Conservation (phyloP, 2,329 filamentous ascomycete genomes). For the Aspergillus terreus region DNA sequence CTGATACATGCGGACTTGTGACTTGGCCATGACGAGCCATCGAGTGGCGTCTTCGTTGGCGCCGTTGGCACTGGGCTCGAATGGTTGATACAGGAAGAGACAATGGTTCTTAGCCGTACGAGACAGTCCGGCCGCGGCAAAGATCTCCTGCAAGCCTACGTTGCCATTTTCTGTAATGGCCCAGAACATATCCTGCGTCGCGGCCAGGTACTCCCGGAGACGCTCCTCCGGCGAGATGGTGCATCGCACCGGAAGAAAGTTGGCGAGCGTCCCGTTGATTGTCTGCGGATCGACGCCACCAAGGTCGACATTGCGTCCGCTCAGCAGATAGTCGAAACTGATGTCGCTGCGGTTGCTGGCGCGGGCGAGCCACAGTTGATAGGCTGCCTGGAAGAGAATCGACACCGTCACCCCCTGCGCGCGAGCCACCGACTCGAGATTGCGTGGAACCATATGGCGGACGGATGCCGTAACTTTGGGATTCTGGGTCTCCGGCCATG, state of each 20-base stretch:
- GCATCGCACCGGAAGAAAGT: slow-evolving; percentile 3
- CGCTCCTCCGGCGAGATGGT: neutral
- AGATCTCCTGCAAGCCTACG: slow-evolving; percentile 2
- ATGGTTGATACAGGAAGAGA: slow-evolving; percentile 4
- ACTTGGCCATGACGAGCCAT: slow-evolving; percentile 1
- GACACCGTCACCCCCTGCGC: neutral
- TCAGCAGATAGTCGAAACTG: slow-evolving; percentile 2
- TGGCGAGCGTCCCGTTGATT: slow-evolving; percentile 2
- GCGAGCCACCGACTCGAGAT: neutral
- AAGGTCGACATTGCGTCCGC: slow-evolving; percentile 3
- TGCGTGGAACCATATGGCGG: neutral
- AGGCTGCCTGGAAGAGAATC: slow-evolving; percentile 7
- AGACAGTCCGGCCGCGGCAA: neutral
- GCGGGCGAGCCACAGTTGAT: slow-evolving; percentile 1
- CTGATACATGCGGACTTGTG: neutral
- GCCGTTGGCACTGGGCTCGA: neutral
- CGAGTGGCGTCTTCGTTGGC: neutral
- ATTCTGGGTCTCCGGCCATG: neutral
- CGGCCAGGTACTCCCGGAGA: neutral
- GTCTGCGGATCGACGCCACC: slow-evolving; percentile 1
- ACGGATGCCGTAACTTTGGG: neutral
- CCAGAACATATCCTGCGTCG: slow-evolving; percentile 2
- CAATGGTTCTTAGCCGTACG: neutral
- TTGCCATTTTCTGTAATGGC: slow-evolving; percentile 2
- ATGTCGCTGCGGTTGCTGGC: neutral